Percentiles rank a stretch among this genome's conserved stretches.
Conservation (phyloP, 345 rosid species). For the Geranium brycei region DNA sequence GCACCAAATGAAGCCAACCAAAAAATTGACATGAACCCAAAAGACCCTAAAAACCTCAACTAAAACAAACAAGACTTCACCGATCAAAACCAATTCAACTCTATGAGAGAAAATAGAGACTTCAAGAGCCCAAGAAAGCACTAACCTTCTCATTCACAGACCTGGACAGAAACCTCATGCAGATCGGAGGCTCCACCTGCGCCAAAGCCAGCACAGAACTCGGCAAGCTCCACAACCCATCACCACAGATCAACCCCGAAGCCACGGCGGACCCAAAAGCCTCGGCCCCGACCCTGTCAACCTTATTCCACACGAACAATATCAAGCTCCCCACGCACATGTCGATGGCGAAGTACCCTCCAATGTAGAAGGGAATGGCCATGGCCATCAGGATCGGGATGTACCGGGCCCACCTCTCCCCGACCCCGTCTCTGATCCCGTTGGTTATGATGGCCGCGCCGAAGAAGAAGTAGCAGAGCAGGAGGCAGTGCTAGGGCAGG, state of each 20-base stretch:
- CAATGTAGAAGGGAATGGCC: not conserved
- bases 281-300: not conserved
- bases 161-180: slow-evolving; percentile 13
- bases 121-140: not conserved
- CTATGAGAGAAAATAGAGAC: not conserved
- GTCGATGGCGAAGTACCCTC: not conserved
- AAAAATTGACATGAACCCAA: too few relatives aligned
- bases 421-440: not conserved
- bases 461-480: not conserved
- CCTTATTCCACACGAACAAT: not conserved
- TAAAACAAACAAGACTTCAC: too few relatives aligned
- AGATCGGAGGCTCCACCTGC: slow-evolving; percentile 7
- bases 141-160: not conserved
- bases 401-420: not conserved
- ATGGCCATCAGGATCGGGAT: not conserved
- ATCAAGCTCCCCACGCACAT: not conserved
- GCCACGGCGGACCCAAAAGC: slow-evolving; percentile 8
- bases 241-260: slow-evolving; percentile 9
- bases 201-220: slow-evolving; percentile 11
- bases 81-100: too few relatives aligned
- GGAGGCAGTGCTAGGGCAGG: not conserved
- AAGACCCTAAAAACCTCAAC: too few relatives aligned
- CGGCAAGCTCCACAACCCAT: slow-evolving; percentile 11
- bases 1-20: too few relatives aligned
- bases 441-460: not conserved